phyloP scores from a whole-genome alignment of 805 yeast genomes.

The Metschnikowia colocasiae region DNA sequence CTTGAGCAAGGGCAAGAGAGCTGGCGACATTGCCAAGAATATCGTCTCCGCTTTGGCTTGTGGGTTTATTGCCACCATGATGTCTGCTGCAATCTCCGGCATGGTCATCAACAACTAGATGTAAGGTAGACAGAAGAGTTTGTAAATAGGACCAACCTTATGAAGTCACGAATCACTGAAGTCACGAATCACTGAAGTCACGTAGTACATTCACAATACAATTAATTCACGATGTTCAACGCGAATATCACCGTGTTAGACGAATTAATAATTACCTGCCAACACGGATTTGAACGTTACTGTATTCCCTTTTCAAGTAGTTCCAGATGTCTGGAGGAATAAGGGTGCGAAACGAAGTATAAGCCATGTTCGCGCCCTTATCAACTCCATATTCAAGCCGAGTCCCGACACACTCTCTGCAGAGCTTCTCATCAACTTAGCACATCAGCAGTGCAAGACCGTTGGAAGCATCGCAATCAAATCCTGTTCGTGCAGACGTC shows the following conservation, averaged over 20 bases:
- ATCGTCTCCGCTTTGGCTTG: slow-evolving; percentile 48
- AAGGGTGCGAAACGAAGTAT: not conserved
- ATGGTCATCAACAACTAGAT: slow-evolving; percentile 54
- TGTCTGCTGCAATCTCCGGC: slow-evolving; percentile 59
- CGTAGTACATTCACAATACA: no score
- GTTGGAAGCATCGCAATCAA: not conserved
- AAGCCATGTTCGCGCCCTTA: not conserved
- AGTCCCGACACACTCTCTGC: not conserved
- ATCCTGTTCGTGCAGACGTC: not conserved
- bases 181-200: not conserved
- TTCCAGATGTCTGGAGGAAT: no score
- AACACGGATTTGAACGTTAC: no score
- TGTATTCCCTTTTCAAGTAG: no score
- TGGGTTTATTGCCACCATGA: slow-evolving; percentile 52
- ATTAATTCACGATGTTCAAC: no score
- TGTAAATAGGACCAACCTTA: not conserved
- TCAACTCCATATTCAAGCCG: not conserved
- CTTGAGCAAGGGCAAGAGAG: slow-evolving; percentile 47
- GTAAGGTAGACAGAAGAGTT: not conserved
- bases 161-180: not conserved
- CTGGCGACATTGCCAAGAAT: slow-evolving; percentile 44
- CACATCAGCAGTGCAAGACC: not conserved
- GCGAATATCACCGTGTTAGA: no score
- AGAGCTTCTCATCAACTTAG: not conserved
- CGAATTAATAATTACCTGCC: no score